Evolutionary conservation across 139 green algal genomes (phyloP), one percentile per base, ranked within the genome.

Genomic region (Dunaliella primolecta): DNA sequence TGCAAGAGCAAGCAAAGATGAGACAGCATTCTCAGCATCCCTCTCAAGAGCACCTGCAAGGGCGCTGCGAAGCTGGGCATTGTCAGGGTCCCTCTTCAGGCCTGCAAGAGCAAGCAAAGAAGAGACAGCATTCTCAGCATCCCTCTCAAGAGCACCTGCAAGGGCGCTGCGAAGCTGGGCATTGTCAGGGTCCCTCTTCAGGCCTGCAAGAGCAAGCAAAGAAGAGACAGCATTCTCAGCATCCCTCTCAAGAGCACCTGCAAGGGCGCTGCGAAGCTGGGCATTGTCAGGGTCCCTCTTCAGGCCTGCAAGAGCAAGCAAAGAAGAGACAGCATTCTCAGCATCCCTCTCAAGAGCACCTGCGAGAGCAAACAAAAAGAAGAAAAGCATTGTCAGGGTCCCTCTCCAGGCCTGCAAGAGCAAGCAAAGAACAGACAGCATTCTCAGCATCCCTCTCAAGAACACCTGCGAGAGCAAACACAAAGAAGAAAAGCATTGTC

Each of bases 181-280:
- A 87, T 96, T 98, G 64, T 83, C 56, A 0, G 96, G 92, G 82
- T 98, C 96, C 0, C 94, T 32, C 71, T 93, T 78, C 81, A 99
- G 88, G 1, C 95, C 96, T 95, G 84, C 46, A 64, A n/a, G n/a
- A n/a, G n/a, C n/a, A n/a, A n/a, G n/a, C n/a, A n/a, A n/a, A n/a
- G n/a, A n/a, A n/a, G n/a, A n/a, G n/a, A n/a, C n/a, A n/a, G n/a
- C n/a, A n/a, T n/a, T n/a, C n/a, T n/a, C n/a, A n/a, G n/a, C n/a
- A n/a, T n/a, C n/a, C n/a, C n/a, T n/a, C n/a, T n/a, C 83, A 81
- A 91, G 81, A 0, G 92, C 87, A 29, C 96, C 92, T 3, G 86
- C 83, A 78, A 97, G 89, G 0, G 86, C 92, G 29, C 79, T 75
- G 86, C 96, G 89, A 81, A 97, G 38, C 76, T 91, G 87, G 75